These are phyloP conservation scores for Diaporthe australafricana DNA, from an alignment of 2,329 filamentous ascomycete species.

Conservation along the genomic window DNA sequence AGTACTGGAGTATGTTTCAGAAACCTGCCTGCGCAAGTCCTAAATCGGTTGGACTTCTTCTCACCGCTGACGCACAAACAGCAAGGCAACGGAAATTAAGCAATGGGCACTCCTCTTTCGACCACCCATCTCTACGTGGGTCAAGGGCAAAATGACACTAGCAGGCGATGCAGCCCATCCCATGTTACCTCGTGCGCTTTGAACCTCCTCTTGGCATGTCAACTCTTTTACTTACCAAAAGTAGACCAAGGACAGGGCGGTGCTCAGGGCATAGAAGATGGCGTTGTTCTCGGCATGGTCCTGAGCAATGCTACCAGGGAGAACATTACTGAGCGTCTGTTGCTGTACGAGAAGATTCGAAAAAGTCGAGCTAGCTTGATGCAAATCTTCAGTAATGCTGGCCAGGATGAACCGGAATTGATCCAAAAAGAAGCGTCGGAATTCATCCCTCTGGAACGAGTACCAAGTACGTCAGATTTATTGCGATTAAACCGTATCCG, in stretches of 20 bases:
- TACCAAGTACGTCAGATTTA: not conserved
- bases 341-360: constrained; percentile 47
- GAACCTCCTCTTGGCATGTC: not conserved
- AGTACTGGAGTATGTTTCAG: not conserved
- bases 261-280: constrained; percentile 49
- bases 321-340: constrained; percentile 40
- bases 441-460: not conserved
- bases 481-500: too few species aligned
- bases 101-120: constrained; percentile 51
- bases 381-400: constrained; percentile 50
- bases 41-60: not conserved
- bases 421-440: constrained; percentile 43
- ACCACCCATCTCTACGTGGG: constrained; percentile 48
- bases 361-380: constrained; percentile 46
- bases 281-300: constrained; percentile 46
- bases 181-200: not conserved
- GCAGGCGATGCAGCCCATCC: constrained; percentile 49
- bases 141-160: constrained; percentile 46
- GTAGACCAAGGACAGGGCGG: constrained; percentile 53
- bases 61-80: constrained; percentile 28
- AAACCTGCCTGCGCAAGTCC: not conserved
- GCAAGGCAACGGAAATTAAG: constrained; percentile 50
- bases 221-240: not conserved
- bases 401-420: constrained; percentile 46
- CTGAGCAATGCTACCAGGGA: constrained; percentile 40